Percentiles rank a stretch among this genome's conserved stretches.
Evolutionary conservation across 441 rosid genomes (phyloP).

Genomic region (Erodium texanum): DNA sequence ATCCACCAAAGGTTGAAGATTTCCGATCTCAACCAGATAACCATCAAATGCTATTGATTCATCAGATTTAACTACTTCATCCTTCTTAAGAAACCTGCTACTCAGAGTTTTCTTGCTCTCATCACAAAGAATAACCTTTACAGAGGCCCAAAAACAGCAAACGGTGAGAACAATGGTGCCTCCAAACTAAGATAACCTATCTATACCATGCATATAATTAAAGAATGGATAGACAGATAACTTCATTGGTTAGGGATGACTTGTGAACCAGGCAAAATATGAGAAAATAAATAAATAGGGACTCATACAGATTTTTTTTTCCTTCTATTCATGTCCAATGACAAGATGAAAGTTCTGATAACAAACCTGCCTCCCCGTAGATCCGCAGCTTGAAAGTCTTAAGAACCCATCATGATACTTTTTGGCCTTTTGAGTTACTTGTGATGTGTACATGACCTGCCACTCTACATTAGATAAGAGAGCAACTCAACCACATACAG

Average conservation of each 20-base stretch:
- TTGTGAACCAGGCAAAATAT: not conserved
- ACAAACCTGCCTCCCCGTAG: constrained; percentile 39
- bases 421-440: constrained; percentile 45
- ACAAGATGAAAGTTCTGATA: constrained; percentile 10
- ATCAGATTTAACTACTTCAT: constrained; percentile 33
- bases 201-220: not conserved
- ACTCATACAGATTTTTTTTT: not conserved
- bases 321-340: not conserved
- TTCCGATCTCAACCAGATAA: constrained; percentile 46
- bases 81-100: constrained; percentile 42
- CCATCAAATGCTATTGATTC: constrained; percentile 34
- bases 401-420: constrained; percentile 52
- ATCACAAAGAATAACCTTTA: constrained; percentile 42
- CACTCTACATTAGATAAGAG: constrained; percentile 26
- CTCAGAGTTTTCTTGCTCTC: constrained; percentile 33
- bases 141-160: constrained; percentile 9
- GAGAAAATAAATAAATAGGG: not conserved
- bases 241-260: not conserved
- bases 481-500: not conserved
- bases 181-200: not conserved
- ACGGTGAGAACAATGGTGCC: constrained; percentile 7
- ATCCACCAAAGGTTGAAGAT: constrained; percentile 18
- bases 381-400: constrained; percentile 23
- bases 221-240: not conserved
- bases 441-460: constrained; percentile 46